Evolutionary conservation across 2,329 filamentous ascomycete genomes (phyloP), one percentile per base, ranked within the genome.

Genomic region (Neofusicoccum cordaticola): DNA sequence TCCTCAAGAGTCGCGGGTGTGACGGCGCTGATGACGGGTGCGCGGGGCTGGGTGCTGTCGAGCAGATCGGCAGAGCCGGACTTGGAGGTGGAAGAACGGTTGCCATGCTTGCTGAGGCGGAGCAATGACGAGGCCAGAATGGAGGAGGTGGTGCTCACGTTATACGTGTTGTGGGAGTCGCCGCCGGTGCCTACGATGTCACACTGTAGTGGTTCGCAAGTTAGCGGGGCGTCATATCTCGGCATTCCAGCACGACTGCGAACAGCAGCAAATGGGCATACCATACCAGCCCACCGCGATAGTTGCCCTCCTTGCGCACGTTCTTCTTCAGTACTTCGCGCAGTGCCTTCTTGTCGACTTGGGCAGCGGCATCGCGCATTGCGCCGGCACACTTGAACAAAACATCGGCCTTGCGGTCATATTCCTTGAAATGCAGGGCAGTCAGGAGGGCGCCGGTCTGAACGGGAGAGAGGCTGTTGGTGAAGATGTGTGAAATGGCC

Each of bases 111-210:
- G 69, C 91, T 92, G 65, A 97, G 85, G 71, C 96, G 84, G 41
- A 99, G 85, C 34, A 96, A 82, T 4, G 93, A 88, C 5, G 93
- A 96, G 52, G 92, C 92, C 41, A 99, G 83, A 73, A 99, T 97
- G 17, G 93, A 97, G 2, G 95, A 88, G 6, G 95, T 97, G 4
- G 95, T 99, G 71, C 90, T 95, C 75, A 99, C 94, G 78, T 99
- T 99, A 87, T 97, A 99, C 39, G 95, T 99, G 78, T 96, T 92
- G 83, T 98, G 93, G 19, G 90, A 90, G 81, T 99, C 95, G 73
- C 95, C 95, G 69, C 95, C 95, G 7, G 95, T 99, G 70, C 95
- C 95, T 65, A 99, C 95, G 75, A 99, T 98, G 77, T 99, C 95
- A 76, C 93, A 88, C 85, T 88, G 68, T 11, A 12, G 39, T n/a